Evolutionary conservation across 495 filamentous ascomycete species (phyloP), one percentile per base, ranked within the genome.

Genomic region (Venustampulla echinocandica): DNA sequence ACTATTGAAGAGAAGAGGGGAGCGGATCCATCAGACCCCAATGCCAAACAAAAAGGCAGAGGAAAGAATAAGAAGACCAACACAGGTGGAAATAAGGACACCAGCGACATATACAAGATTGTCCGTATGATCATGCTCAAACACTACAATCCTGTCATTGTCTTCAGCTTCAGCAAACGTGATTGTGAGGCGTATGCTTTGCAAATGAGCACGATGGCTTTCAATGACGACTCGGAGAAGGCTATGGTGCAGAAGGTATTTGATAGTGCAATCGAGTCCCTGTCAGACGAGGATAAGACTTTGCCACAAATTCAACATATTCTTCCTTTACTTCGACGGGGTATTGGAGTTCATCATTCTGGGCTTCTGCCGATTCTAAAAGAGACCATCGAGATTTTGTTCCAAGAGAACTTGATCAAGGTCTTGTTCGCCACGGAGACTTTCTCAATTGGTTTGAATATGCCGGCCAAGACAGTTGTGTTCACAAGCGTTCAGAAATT

Each of bases 81-180:
- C 64, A 96, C 89, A 63, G 90, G 92, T 19, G 85, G 84, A 15
- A 79, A 81, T 34, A 38, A 53, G 47, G 61, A 76, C 1, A 75
- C 76, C 7, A 81, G 79, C 2, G 92, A 98, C 63, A 95, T 98
- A 46, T 90, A 85, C 68, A 95, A 95, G 69, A 92, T 98, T 52
- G 85, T 97, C 40, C 85, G 82, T 60, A 97, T 97, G 93, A 94
- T 96, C 54, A 94, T 98, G 84, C 70, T 86, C 61, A 92, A 88
- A 66, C 89, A 82, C 54, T 87, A 87, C 63, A 95, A 97, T 56
- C 92, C 92, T 1, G 93, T 97, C 55, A 98, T 98, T 57, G 89
- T 98, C 32, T 98, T 98, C 76, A 95, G 86, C 61, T 98, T 98
- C 73, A 95, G 88, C 72, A 98, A 98, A 70, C 77, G 92, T 41